phyloP scores from a whole-genome alignment of 2,329 filamentous ascomycete species.

The Pseudogymnoascus sp. region DNA sequence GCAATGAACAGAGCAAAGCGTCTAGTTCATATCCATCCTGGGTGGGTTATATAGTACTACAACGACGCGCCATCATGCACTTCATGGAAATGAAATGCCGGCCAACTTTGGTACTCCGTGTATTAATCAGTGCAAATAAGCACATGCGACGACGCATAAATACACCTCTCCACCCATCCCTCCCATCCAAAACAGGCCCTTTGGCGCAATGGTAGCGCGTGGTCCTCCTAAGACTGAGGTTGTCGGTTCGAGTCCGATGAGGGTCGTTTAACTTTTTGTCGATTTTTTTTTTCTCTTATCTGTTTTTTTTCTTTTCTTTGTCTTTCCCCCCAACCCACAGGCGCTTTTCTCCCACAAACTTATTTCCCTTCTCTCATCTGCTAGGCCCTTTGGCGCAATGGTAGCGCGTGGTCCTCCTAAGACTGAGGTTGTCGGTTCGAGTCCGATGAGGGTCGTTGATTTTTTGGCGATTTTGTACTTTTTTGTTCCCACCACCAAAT shows the following conservation, averaged over 20 bases:
- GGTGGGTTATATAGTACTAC: too few relatives aligned
- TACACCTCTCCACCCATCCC: not conserved
- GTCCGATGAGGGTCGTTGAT: slow-evolving; percentile 13
- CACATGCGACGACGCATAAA: too few relatives aligned
- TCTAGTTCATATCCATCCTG: too few relatives aligned
- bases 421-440: slow-evolving; percentile 38
- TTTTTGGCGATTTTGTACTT: not conserved
- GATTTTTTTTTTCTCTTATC: not conserved
- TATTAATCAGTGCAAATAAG: too few relatives aligned
- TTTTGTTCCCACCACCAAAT: not conserved
- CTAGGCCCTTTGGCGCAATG: slow-evolving; percentile 33
- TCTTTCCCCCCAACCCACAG: too few relatives aligned
- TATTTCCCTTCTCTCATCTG: too few relatives aligned
- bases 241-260: slow-evolving; percentile 31
- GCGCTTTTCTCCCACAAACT: too few relatives aligned
- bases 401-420: slow-evolving; percentile 43
- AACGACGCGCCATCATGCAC: too few relatives aligned
- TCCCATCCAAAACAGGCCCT: not conserved
- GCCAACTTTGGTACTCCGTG: too few relatives aligned
- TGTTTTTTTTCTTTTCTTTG: not conserved
- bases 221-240: slow-evolving; percentile 42
- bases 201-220: slow-evolving; percentile 42
- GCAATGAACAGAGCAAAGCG: too few relatives aligned
- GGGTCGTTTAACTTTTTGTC: not conserved
- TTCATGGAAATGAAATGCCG: too few relatives aligned